These are phyloP conservation scores for Vigna nakashimae DNA, from an alignment of 306 rosid species.

Conservation along the genomic window DNA sequence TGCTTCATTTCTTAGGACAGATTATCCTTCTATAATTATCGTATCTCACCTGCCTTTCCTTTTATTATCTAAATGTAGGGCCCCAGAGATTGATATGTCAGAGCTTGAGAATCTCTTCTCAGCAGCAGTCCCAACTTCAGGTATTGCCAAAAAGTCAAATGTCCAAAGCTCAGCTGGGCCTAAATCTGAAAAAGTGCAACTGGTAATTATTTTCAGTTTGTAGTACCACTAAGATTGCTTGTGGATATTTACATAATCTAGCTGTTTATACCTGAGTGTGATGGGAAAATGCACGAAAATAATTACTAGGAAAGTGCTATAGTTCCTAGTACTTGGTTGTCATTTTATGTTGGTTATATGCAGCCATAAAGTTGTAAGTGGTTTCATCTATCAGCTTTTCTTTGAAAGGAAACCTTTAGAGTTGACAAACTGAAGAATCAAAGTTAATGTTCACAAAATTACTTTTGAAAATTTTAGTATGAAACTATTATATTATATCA, in stretches of 20 bases:
- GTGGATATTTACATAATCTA: conserved; percentile 32
- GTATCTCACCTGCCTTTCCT: conserved; percentile 34
- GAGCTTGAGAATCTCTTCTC: conserved; percentile 95
- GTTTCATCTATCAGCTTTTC: conserved; percentile 33
- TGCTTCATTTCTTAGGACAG: conserved; percentile 41
- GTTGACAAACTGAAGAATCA: conserved; percentile 32
- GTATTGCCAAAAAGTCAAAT: conserved; percentile 55
- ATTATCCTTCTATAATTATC: conserved; percentile 35
- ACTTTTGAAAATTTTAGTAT: conserved; percentile 30
- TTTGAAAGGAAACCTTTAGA: conserved; percentile 6
- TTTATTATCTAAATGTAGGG: conserved; percentile 58
- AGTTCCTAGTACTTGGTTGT: conserved; percentile 24
- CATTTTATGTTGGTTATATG: conserved; percentile 27
- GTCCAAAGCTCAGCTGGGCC: conserved; percentile 58
- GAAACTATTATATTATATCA: conserved; percentile 4
- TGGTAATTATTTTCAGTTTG: conserved; percentile 62
- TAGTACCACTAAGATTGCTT: conserved; percentile 20
- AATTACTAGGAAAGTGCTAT: not conserved
- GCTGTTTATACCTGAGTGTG: conserved; percentile 30
- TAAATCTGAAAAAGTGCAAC: conserved; percentile 87
- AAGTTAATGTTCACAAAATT: conserved; percentile 12
- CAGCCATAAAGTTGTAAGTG: conserved; percentile 25
- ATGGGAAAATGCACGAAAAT: conserved; percentile 5
- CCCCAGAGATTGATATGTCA: conserved; percentile 94
- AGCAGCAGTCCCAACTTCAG: conserved; percentile 68